Conservation (phyloP, 164 flowering plant genomes). For the Tetracentron sinense region DNA sequence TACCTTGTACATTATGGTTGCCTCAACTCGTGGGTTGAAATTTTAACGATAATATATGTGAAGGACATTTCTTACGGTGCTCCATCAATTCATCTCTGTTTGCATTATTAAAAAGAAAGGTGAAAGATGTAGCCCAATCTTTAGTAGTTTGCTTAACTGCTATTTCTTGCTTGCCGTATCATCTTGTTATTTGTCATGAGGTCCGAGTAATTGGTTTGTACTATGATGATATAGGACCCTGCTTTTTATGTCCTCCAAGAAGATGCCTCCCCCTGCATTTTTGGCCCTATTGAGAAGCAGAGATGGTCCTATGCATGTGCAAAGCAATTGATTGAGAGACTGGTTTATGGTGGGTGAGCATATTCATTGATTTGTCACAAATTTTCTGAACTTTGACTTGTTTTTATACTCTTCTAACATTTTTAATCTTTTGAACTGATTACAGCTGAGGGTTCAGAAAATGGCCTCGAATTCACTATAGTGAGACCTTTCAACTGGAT, state of each 20-base stretch:
- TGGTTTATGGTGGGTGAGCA: conserved; percentile 28
- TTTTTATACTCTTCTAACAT: background rate
- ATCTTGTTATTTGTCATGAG: background rate
- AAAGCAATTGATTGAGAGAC: conserved; percentile 47
- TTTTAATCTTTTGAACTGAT: background rate
- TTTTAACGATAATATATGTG: too few species aligned
- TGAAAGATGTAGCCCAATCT: background rate
- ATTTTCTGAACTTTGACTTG: background rate
- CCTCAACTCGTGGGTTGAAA: too few species aligned
- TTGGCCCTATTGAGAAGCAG: conserved; percentile 49
- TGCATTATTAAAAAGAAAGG: too few species aligned
- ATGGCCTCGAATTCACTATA: conserved; percentile 57
- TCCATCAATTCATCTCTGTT: too few species aligned
- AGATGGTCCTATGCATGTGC: conserved; percentile 58
- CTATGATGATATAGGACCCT: conserved; percentile 27
- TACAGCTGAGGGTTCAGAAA: conserved; percentile 58
- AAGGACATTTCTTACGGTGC: too few species aligned
- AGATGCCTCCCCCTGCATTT: conserved; percentile 48
- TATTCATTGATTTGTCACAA: background rate
- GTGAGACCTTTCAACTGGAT: conserved; percentile 71
- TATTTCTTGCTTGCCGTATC: background rate
- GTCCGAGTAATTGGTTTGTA: background rate
- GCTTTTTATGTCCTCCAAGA: conserved; percentile 35
- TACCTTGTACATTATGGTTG: too few species aligned
- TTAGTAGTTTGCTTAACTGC: background rate